A percentile compares a stretch with the other conserved stretches of the same genome.
phyloP scores from a whole-genome alignment of 495 filamentous ascomycete genomes.

The Sporormia fimetaria region DNA sequence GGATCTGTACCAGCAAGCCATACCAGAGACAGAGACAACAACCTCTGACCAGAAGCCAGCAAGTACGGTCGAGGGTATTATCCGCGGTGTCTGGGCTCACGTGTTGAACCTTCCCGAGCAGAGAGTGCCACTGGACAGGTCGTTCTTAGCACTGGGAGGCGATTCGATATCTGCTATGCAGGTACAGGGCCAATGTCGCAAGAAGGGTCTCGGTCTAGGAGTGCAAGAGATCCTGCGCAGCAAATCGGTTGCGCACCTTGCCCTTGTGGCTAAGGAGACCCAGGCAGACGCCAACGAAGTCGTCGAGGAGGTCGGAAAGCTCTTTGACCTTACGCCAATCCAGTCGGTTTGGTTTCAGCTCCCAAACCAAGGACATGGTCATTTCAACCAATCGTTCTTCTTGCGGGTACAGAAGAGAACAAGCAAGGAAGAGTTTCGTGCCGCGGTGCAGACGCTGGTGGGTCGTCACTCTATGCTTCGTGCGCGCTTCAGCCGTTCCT shows the following conservation, averaged over 20 bases:
- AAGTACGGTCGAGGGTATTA: constrained; percentile 1
- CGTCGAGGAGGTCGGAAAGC: constrained; percentile 10
- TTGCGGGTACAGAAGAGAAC: constrained; percentile 9
- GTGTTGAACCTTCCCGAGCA: constrained; percentile 16
- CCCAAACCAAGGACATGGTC: constrained; percentile 16
- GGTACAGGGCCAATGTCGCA: constrained; percentile 16
- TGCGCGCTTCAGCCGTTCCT: constrained; percentile 13
- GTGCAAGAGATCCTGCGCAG: constrained; percentile 23
- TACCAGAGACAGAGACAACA: neutral
- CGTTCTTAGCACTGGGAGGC: constrained; percentile 19
- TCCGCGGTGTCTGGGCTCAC: constrained; percentile 14
- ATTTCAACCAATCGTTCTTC: constrained; percentile 27
- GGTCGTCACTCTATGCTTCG: constrained; percentile 27
- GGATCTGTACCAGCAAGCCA: constrained; percentile 16
- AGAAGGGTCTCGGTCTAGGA: constrained; percentile 16
- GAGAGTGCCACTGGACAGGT: constrained; percentile 9
- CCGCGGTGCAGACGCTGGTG: constrained; percentile 17
- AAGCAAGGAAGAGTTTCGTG: constrained; percentile 1
- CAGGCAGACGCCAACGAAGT: neutral
- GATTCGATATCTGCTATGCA: constrained; percentile 26
- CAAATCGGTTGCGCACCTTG: constrained; percentile 23
- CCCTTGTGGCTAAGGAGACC: neutral
- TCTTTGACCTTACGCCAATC: constrained; percentile 24
- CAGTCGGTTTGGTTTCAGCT: constrained; percentile 22
- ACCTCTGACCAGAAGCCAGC: neutral